Conservation (phyloP, 805 yeast genomes). For the Vanderwaltozyma polyspora region DNA sequence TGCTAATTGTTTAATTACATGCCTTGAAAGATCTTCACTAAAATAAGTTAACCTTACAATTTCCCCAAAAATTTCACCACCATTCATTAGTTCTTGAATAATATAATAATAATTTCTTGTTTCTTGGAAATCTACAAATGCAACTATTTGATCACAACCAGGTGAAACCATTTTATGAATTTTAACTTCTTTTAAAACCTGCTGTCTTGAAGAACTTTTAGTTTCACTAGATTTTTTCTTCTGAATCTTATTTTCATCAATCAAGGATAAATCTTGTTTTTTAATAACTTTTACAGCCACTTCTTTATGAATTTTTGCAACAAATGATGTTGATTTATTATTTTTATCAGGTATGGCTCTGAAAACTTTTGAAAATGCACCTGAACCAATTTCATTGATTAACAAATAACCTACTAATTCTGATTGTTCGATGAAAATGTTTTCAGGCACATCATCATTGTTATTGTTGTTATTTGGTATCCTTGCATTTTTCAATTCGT, state of each 20-base stretch:
- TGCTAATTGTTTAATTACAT: slow-evolving; percentile 52
- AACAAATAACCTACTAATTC: slow-evolving; percentile 29
- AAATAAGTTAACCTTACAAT: slow-evolving; percentile 58
- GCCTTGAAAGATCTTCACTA: slow-evolving; percentile 53
- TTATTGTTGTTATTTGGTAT: too few relatives aligned
- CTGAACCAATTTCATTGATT: slow-evolving; percentile 55
- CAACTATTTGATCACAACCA: slow-evolving; percentile 41
- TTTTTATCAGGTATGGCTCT: slow-evolving; percentile 34
- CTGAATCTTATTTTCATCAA: slow-evolving; percentile 12
- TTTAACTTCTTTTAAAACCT: slow-evolving; percentile 70
- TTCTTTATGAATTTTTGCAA: slow-evolving; percentile 10
- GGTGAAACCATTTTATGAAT: slow-evolving; percentile 55
- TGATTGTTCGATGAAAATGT: slow-evolving; percentile 26
- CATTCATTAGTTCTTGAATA: slow-evolving; percentile 60
- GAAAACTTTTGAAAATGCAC: slow-evolving; percentile 72
- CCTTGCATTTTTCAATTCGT: too few relatives aligned
- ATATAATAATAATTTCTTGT: slow-evolving; percentile 51
- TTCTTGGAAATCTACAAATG: slow-evolving; percentile 56
- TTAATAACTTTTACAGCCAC: slow-evolving; percentile 53
- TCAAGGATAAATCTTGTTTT: slow-evolving; percentile 56
- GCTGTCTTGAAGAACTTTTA: slow-evolving; percentile 30
- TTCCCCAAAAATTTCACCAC: slow-evolving; percentile 67
- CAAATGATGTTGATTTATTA: slow-evolving; percentile 5
- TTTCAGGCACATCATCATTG: slow-evolving; percentile 1
- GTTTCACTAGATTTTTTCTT: slow-evolving; percentile 5